A percentile compares a stretch with the other conserved stretches of the same genome.
These are phyloP conservation scores for Suillus decipiens DNA, from an alignment of 768 basidiomycete species.

Conservation along the genomic window DNA sequence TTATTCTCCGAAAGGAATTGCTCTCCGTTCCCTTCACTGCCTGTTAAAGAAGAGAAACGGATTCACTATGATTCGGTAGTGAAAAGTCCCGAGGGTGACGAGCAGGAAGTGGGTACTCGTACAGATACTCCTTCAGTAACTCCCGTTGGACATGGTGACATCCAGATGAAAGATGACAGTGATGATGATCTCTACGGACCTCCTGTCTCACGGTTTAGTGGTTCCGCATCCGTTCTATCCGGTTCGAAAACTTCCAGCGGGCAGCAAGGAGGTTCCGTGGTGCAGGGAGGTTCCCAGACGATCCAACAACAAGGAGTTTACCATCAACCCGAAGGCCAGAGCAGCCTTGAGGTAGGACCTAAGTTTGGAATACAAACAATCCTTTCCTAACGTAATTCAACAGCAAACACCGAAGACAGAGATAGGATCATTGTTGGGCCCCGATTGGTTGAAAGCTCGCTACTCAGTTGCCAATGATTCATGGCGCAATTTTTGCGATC, in stretches of 20 bases:
- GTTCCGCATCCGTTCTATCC: neutral
- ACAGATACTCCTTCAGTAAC: neutral
- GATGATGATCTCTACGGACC: neutral
- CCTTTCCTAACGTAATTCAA: neutral
- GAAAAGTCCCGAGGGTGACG: neutral
- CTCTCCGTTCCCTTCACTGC: neutral
- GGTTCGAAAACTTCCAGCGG: neutral
- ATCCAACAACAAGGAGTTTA: slow-evolving; percentile 12
- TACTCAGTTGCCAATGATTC: neutral
- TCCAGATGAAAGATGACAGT: neutral
- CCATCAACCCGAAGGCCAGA: neutral
- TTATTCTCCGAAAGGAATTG: neutral
- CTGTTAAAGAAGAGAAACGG: neutral
- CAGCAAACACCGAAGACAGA: neutral
- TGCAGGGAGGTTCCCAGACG: neutral
- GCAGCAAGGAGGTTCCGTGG: neutral
- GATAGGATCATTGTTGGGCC: neutral
- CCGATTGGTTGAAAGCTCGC: slow-evolving; percentile 6
- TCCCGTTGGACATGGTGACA: neutral
- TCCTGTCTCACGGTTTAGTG: neutral
- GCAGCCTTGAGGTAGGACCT: neutral
- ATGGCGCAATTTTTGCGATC: neutral
- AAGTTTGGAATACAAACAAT: neutral
- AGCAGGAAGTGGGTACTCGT: neutral
- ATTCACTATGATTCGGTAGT: neutral